These are phyloP conservation scores for Brassica rapa DNA, from an alignment of 345 rosid species.

Conservation along the genomic window DNA sequence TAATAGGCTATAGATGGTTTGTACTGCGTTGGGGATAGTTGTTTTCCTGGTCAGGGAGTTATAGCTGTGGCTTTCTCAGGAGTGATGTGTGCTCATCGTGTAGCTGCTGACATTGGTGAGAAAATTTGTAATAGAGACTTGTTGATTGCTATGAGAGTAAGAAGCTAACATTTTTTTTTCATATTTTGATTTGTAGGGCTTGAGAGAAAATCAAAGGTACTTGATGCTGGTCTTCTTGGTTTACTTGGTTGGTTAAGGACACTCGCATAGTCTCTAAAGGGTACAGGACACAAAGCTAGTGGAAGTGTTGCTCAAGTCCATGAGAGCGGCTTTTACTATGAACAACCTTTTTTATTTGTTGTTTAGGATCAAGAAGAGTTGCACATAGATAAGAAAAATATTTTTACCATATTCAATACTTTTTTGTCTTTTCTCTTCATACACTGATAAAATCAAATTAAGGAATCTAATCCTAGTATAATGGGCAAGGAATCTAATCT, in stretches of 20 bases:
- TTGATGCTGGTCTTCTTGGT: conserved; percentile 75
- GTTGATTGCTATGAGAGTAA: background rate
- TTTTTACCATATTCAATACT: no score
- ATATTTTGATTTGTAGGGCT: conserved; percentile 49
- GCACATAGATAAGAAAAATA: background rate
- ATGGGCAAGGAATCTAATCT: no score
- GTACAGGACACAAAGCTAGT: background rate
- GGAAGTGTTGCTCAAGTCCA: conserved; percentile 4
- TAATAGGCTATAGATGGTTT: conserved; percentile 74
- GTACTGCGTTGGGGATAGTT: conserved; percentile 96
- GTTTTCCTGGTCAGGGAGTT: conserved; percentile 98
- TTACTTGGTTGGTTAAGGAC: conserved; percentile 85
- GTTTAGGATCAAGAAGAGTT: background rate
- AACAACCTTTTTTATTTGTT: background rate
- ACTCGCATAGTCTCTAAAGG: conserved; percentile 51
- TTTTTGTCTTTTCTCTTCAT: background rate
- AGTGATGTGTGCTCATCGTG: conserved; percentile 95
- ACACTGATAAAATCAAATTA: background rate
- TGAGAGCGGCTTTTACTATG: background rate
- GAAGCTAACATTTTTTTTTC: conserved; percentile 3
- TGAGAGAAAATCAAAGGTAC: conserved; percentile 70
- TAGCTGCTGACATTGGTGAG: conserved; percentile 96
- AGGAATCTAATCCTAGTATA: background rate
- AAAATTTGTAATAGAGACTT: background rate
- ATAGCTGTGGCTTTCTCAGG: conserved; percentile 98